Percentiles rank a stretch among this genome's conserved stretches.
Evolutionary conservation across 768 basidiomycete genomes (phyloP).

Genomic region (Podaxis sp.): DNA sequence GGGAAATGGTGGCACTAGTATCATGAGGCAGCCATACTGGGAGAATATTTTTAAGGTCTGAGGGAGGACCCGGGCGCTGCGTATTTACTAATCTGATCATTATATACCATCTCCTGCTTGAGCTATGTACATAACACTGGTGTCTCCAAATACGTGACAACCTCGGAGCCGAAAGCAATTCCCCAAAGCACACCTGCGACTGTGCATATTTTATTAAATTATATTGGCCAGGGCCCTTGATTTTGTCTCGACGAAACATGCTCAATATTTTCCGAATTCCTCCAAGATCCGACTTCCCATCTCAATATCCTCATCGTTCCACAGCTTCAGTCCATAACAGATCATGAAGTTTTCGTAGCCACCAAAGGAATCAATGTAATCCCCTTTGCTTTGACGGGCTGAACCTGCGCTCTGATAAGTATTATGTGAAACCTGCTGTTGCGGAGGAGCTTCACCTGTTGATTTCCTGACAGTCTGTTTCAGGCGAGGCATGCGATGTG

Average conservation of each 20-base stretch:
- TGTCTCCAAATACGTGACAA: too few species aligned
- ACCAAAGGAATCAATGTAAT: neutral
- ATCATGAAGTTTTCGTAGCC: neutral
- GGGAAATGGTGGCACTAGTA: too few species aligned
- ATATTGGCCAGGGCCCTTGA: neutral
- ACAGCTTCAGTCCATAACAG: neutral
- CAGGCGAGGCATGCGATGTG: neutral
- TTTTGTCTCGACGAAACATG: neutral
- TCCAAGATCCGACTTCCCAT: neutral
- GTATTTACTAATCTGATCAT: too few species aligned
- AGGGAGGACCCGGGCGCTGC: too few species aligned
- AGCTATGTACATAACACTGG: too few species aligned
- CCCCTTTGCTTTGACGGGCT: neutral
- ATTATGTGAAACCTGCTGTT: neutral
- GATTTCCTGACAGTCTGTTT: constrained; percentile 4
- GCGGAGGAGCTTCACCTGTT: neutral
- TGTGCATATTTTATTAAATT: neutral
- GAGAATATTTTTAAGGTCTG: too few species aligned
- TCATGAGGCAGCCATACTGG: too few species aligned
- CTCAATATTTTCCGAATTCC: neutral
- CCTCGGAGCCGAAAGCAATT: too few species aligned
- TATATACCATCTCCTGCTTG: too few species aligned
- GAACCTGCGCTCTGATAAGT: neutral
- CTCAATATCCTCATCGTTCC: neutral
- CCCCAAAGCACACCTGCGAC: neutral